These are phyloP conservation scores for Cercospora beticola DNA, from an alignment of 2,329 filamentous ascomycete species.

Conservation along the genomic window DNA sequence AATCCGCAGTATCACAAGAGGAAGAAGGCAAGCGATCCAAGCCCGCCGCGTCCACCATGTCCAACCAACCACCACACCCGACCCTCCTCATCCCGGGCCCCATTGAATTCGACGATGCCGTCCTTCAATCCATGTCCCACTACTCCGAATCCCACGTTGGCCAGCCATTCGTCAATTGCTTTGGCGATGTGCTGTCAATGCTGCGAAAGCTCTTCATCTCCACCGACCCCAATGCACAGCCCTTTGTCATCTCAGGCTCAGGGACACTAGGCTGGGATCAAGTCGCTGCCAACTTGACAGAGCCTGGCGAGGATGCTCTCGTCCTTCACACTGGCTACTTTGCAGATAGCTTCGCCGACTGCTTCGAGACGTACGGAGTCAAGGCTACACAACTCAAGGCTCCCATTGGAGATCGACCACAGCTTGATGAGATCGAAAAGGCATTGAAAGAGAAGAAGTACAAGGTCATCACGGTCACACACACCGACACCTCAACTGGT, in stretches of 20 bases:
- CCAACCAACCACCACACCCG: slow-evolving; percentile 59
- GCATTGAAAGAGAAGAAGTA: slow-evolving; percentile 87
- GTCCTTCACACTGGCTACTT: slow-evolving; percentile 98
- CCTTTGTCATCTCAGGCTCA: slow-evolving; percentile 89
- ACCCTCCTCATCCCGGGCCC: slow-evolving; percentile 94
- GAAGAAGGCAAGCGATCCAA: slow-evolving; percentile 32
- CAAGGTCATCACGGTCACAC: slow-evolving; percentile 91
- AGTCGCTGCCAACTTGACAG: slow-evolving; percentile 87
- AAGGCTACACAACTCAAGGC: slow-evolving; percentile 88
- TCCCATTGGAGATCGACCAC: slow-evolving; percentile 81
- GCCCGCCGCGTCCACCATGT: slow-evolving; percentile 49
- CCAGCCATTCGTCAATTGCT: slow-evolving; percentile 81
- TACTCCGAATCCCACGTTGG: slow-evolving; percentile 95
- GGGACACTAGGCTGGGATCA: slow-evolving; percentile 97
- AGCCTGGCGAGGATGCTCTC: slow-evolving; percentile 84
- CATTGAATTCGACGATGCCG: slow-evolving; percentile 97
- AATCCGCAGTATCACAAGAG: slow-evolving; percentile 27
- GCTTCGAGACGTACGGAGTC: slow-evolving; percentile 85
- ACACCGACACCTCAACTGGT: slow-evolving; percentile 96
- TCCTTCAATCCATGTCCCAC: slow-evolving; percentile 91
- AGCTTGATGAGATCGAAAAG: slow-evolving; percentile 82
- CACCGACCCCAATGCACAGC: slow-evolving; percentile 75
- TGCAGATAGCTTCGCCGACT: slow-evolving; percentile 89
- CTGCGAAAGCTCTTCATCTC: slow-evolving; percentile 94
- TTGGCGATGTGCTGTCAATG: slow-evolving; percentile 84